Evolutionary conservation across 805 yeast genomes (phyloP), one percentile per base, ranked within the genome.

Genomic region (Wickerhamiella azymoides): DNA sequence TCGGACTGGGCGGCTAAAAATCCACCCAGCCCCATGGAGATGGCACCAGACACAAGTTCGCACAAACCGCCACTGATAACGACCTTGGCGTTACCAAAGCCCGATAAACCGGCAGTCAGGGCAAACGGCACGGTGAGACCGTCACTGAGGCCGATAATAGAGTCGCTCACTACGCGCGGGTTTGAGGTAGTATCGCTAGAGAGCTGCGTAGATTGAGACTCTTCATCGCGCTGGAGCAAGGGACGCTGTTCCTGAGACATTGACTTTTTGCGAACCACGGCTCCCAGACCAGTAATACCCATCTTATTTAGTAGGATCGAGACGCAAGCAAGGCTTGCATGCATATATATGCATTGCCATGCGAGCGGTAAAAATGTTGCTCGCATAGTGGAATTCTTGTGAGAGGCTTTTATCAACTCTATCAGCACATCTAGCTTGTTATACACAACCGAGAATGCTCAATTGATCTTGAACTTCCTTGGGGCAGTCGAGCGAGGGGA

Each of bases 61-160:
- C 97, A 96, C 74, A 89, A 76, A 21, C 97, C 97, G 70, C 97
- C 97, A 19, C 96, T 85, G 50, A 89, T 85, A 45, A 89, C 97
- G 51, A 89, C 72, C 61, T 76, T 81, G 14, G 94, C 69, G 61
- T 84, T 83, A 43, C 97, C 97, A 43, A 89, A 72, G 1, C 93
- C 80, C 1, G 94, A 80, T 47, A 89, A 71, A 40, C 97, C 97
- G 0, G 97, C 97, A 1, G 97, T 89, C 54, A 89, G 72, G 1
- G 97, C 97, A 70, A 89, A 89, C 10, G 97, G 97, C 36, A 89
- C 97, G 0, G 97, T 89, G 52, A 89, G 72, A 3, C 97, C 97
- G 62, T 89, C 97, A 28, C 92, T 79, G 43, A 89, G 73, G 3
- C 97, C 97, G 58, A 89, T 89, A 54, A 89, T 85, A 46, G 84